These are phyloP conservation scores for Trametes coccinea DNA, from an alignment of 768 basidiomycete species.

Conservation along the genomic window DNA sequence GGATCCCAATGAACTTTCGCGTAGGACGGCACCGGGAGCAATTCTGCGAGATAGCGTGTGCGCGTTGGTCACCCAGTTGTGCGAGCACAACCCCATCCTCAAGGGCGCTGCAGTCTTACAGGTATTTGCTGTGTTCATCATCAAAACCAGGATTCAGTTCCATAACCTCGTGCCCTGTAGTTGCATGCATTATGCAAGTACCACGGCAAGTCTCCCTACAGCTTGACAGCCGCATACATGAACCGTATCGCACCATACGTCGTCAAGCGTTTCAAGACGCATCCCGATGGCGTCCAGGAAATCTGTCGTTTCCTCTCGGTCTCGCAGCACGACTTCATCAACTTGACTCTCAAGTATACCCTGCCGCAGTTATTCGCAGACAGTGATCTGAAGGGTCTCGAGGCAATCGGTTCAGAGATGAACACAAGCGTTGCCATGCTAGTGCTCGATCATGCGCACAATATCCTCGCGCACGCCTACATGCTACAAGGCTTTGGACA, in stretches of 20 bases:
- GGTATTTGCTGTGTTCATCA: conserved; percentile 39
- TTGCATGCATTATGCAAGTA: conserved; percentile 56
- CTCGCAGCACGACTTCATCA: conserved; percentile 58
- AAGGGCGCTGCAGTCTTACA: conserved; percentile 70
- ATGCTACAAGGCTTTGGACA: conserved; percentile 54
- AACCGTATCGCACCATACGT: conserved; percentile 66
- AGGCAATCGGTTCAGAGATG: conserved; percentile 58
- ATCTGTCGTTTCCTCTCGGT: conserved; percentile 68
- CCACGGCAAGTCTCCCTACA: conserved; percentile 63
- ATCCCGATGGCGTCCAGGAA: conserved; percentile 62
- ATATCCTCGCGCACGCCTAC: conserved; percentile 68
- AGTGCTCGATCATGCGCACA: conserved; percentile 57
- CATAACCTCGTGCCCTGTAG: conserved; percentile 37
- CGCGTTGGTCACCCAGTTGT: conserved; percentile 66
- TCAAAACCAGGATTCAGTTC: background rate
- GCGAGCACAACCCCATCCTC: conserved; percentile 64
- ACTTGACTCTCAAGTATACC: conserved; percentile 59
- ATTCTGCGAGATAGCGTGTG: conserved; percentile 60
- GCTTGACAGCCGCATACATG: conserved; percentile 69
- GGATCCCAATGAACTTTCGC: background rate
- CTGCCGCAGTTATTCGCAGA: conserved; percentile 70
- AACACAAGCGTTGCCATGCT: conserved; percentile 48
- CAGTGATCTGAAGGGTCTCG: conserved; percentile 58
- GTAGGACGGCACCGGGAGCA: conserved; percentile 50
- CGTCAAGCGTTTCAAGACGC: conserved; percentile 54